Percentiles rank a stretch among this genome's conserved stretches.
Evolutionary conservation across 2,329 filamentous ascomycete species (phyloP).

Genomic region (Delphinella strobiligena): DNA sequence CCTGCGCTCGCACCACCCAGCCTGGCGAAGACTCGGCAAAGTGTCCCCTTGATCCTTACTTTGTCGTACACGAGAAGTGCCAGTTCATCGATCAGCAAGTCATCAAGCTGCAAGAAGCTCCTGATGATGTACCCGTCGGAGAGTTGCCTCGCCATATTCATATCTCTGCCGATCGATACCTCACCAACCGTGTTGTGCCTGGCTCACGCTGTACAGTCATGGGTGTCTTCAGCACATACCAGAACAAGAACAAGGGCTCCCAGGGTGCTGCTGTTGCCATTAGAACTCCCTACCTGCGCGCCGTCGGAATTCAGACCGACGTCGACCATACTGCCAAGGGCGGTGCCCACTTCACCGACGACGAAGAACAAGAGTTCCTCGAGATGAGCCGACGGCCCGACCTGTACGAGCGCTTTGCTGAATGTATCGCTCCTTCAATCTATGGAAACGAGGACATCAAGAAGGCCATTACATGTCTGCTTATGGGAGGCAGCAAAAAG

Average conservation of each 20-base stretch:
- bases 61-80: slow-evolving; percentile 86
- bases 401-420: slow-evolving; percentile 80
- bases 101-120: slow-evolving; percentile 93
- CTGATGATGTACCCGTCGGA: slow-evolving; percentile 93
- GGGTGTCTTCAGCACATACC: slow-evolving; percentile 97
- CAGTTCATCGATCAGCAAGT: slow-evolving; percentile 96
- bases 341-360: slow-evolving; percentile 67
- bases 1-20: slow-evolving; percentile 49
- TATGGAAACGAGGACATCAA: slow-evolving; percentile 96
- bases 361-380: slow-evolving; percentile 92
- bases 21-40: slow-evolving; percentile 55
- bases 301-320: slow-evolving; percentile 84
- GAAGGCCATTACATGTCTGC: slow-evolving; percentile 85
- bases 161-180: slow-evolving; percentile 88
- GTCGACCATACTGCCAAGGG: slow-evolving; percentile 83
- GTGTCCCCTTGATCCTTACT: slow-evolving; percentile 91
- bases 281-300: slow-evolving; percentile 84
- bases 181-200: slow-evolving; percentile 90
- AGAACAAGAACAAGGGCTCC: slow-evolving; percentile 67
- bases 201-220: slow-evolving; percentile 90
- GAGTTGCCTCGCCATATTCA: slow-evolving; percentile 90
- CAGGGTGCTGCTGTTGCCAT: slow-evolving; percentile 80
- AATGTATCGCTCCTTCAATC: slow-evolving; percentile 93
- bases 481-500: slow-evolving; percentile 94
- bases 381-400: slow-evolving; percentile 85